Percentiles rank a stretch among this genome's conserved stretches.
These are phyloP conservation scores for Gastrolobium bilobum DNA, from an alignment of 306 rosid species.

Conservation along the genomic window DNA sequence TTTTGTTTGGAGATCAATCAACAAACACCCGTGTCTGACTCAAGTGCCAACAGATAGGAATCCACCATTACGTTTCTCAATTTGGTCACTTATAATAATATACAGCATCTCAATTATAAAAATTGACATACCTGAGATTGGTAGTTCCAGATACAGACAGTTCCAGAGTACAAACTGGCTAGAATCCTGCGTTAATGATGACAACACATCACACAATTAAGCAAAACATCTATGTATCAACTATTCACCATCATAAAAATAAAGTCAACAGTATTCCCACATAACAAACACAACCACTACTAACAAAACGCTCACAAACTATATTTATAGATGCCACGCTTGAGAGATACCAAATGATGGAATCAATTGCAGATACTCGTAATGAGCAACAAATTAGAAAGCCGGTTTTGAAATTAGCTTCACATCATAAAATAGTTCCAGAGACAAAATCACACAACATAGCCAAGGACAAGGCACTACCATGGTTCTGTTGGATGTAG, in stretches of 20 bases:
- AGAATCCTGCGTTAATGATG: constrained; percentile 75
- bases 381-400: constrained; percentile 14
- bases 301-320: constrained; percentile 7
- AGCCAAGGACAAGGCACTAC: constrained; percentile 52
- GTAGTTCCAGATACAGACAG: constrained; percentile 98
- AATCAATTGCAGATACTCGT: neutral
- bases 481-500: constrained; percentile 86
- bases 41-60: constrained; percentile 51
- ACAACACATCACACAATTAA: constrained; percentile 48
- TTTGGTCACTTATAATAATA: constrained; percentile 9
- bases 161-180: constrained; percentile 97
- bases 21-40: constrained; percentile 90
- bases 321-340: constrained; percentile 40
- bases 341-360: constrained; percentile 23
- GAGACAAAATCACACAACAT: constrained; percentile 12
- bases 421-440: constrained; percentile 32
- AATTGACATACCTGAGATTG: constrained; percentile 85
- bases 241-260: neutral
- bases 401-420: neutral
- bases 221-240: neutral
- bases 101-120: constrained; percentile 36
- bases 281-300: neutral
- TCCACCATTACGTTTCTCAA: constrained; percentile 22
- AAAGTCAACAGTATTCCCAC: constrained; percentile 1
- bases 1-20: constrained; percentile 54